Evolutionary conservation across 2,329 filamentous ascomycete species (phyloP), one percentile per base, ranked within the genome.

Genomic region (Penicillium concentricum): DNA sequence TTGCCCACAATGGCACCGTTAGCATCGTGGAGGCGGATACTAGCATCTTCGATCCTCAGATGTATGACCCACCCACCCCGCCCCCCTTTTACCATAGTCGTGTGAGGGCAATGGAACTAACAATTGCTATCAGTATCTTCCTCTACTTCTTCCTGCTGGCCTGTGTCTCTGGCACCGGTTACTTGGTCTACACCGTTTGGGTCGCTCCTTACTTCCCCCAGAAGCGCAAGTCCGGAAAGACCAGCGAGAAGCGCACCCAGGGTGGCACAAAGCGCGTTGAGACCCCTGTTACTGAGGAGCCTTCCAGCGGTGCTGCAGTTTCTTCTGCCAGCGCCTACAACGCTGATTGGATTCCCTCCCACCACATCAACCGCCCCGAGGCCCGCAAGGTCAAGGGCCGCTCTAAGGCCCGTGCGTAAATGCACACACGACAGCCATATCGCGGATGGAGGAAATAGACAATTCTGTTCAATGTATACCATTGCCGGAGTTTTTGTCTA

Each of bases 181-280:
- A 93, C 86, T 96, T 96, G 78, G 91, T 97, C 79, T 99, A 99
- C 85, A 94, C 89, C 81, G 96, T 93, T 70, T 97, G 93, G 92
- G 89, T 99, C 78, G 90, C 92, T 69, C 88, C 92, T 15, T 89
- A 99, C 73, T 96, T 97, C 83, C 93, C 94, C 47, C 91, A 96
- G 82, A 87, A 86, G 61, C 64, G 63, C 57, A 66, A 66, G 64
- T 48, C 48, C 45, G 61, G 61, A 61, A 65, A 65, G 64, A 50
- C 56, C 39, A 46, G 53, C 20, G 64, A 66, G 61, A 66, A 65
- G 64, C 61, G 63, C 51, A 50, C 82, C 30, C 78, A 83, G 63
- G 84, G 34, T 49, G 13, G 82, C 72, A 75, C 76, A 67, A 90
- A 90, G 82, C 89, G 89, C 79, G 80, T 81, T 59, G 87, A 89